These are phyloP conservation scores for Perkinsus chesapeaki DNA, from an alignment of 169 alveolate genomes.

Conservation along the genomic window DNA sequence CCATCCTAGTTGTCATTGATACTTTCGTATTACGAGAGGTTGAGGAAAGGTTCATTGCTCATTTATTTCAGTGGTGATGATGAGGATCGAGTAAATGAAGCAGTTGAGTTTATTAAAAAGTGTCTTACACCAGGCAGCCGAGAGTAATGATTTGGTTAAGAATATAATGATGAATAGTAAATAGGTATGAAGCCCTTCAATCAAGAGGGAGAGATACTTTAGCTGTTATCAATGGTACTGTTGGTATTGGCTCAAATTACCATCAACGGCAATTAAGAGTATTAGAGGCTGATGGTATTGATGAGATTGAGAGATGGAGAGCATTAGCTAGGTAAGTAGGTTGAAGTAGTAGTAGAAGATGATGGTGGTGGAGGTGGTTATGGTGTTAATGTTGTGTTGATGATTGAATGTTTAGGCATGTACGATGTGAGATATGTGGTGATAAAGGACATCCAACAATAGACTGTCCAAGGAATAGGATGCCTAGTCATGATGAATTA, in stretches of 20 bases:
- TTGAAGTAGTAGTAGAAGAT: too few species aligned
- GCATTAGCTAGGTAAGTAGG: neutral
- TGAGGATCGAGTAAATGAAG: neutral
- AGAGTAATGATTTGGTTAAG: neutral
- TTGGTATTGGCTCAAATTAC: neutral
- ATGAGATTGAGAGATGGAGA: neutral
- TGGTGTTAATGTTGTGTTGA: neutral
- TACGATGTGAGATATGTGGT: constrained; percentile 62
- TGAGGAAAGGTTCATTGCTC: neutral
- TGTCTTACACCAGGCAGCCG: neutral
- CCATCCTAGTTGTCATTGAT: neutral
- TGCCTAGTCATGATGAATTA: neutral
- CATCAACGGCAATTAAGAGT: neutral
- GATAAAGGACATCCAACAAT: constrained; percentile 73
- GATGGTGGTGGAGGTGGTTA: neutral
- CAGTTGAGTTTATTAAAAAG: neutral
- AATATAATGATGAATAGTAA: too few species aligned
- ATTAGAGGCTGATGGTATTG: neutral
- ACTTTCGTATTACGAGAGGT: neutral
- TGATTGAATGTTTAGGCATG: too few species aligned
- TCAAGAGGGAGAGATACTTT: neutral
- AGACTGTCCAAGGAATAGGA: constrained; percentile 41
- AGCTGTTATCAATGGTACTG: neutral
- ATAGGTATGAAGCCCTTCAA: neutral
- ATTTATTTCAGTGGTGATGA: neutral